Base-by-base conservation (phyloP, 2,329 filamentous ascomycete species). In the Arthrobotrys iridis region DNA sequence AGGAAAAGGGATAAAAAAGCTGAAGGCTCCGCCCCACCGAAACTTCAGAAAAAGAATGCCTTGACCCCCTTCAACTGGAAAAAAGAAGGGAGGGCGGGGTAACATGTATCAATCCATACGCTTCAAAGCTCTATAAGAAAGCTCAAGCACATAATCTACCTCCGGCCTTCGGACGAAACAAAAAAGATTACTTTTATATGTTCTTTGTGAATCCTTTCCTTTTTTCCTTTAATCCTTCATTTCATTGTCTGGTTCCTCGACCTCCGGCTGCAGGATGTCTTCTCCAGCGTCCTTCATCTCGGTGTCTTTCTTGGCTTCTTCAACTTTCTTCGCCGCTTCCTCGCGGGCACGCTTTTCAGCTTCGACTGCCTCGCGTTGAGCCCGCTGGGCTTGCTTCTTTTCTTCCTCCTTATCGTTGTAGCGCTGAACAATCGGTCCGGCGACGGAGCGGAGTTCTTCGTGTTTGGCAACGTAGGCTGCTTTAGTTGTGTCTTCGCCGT, bases 371-470 rank as follows among this genome's bases (percentile, higher is more conserved):
- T 87, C 80, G 20, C 52, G 60, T 15, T 48, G 35, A 10, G 94
- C 92, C 81, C 93, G 88, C 43, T 90, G 83, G 18, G 90, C 91
- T 81, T 91, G 88, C 79, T 93, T 91, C 84, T 97, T 93, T 76
- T 89, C 88, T 84, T 97, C 92, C 77, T 93, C 85, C 86, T 97
- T 97, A 83, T 99, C 95, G 82, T 94, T 93, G 87, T 97, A 93
- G 79, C 94, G 91, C 85, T 97, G 93, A 78, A 93, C 88, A 81
- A 99, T 92, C 72, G 95, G 94, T 13, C 93, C 95, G 50, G 93
- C 92, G 80, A 97, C 87, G 79, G 92, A 89, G 79, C 93, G 91
- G 83, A 99, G 93, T 83, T 99, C 95, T 77, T 98, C 95, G 83
- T 95, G 90, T 88, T 98, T 99, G 84, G 92, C 88, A 77, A 96